Evolutionary conservation across 257 asterid genomes (phyloP).

Genomic region (Solanum sparsipilum): DNA sequence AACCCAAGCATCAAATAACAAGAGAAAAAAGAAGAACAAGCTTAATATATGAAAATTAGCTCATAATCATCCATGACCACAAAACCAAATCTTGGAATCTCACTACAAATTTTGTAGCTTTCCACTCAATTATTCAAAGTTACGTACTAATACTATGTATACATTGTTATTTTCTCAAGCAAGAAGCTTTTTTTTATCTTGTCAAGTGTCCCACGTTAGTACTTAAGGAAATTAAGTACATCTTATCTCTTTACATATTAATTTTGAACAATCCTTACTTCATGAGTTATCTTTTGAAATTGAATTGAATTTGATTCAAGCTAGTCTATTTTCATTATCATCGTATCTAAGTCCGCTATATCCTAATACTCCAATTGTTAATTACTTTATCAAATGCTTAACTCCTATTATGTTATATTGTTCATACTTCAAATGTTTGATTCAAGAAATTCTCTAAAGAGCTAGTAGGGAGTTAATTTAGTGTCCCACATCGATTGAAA

Average conservation of each 20-base stretch:
- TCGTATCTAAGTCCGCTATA: background rate
- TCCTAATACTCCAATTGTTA: background rate
- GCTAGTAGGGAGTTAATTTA: background rate
- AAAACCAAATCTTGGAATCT: background rate
- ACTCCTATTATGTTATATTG: background rate
- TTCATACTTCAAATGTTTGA: background rate
- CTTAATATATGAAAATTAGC: background rate
- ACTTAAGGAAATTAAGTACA: background rate
- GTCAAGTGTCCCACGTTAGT: background rate
- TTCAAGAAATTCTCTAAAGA: background rate
- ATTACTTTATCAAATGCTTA: background rate
- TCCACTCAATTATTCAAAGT: conserved; percentile 1
- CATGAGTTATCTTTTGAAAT: background rate
- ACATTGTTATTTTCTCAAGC: background rate
- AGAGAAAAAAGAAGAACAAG: background rate
- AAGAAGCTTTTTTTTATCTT: background rate
- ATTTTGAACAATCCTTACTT: accelerated
- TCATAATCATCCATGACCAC: background rate
- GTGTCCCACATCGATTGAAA: no score
- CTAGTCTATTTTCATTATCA: background rate
- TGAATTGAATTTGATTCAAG: background rate
- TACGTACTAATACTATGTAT: background rate
- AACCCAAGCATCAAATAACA: background rate
- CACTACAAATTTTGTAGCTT: background rate
- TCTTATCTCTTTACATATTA: background rate